phyloP scores from a whole-genome alignment of 2,329 filamentous ascomycete genomes.

The Cladobotryum mycophilum region DNA sequence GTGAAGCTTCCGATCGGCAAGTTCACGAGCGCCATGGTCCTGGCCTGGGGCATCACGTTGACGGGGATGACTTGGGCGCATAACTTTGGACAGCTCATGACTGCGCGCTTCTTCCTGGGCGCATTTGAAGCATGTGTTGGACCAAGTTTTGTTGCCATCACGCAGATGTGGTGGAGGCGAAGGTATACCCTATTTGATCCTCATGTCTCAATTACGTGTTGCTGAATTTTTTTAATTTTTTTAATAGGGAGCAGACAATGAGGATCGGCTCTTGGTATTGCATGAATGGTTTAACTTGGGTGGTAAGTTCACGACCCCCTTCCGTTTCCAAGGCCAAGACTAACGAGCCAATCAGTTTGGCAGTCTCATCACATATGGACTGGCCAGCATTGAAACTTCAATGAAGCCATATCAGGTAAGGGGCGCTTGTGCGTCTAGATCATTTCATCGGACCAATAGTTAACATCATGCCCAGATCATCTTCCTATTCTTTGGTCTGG shows the following conservation, averaged over 20 bases:
- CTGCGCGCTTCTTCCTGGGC: conserved; percentile 49
- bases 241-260: conserved; percentile 45
- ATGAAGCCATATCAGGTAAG: conserved; percentile 42
- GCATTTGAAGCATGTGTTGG: conserved; percentile 45
- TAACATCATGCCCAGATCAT: conserved; percentile 33
- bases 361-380: conserved; percentile 50
- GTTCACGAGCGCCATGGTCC: conserved; percentile 50
- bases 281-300: conserved; percentile 54
- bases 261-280: conserved; percentile 53
- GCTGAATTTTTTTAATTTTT: neutral
- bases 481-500: conserved; percentile 47
- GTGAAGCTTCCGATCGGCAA: conserved; percentile 57
- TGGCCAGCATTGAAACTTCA: conserved; percentile 48
- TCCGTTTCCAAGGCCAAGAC: neutral
- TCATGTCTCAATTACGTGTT: neutral
- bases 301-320: conserved; percentile 26
- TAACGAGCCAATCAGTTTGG: conserved; percentile 32
- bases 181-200: conserved; percentile 19
- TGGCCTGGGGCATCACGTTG: conserved; percentile 49
- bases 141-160: conserved; percentile 51
- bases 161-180: conserved; percentile 56
- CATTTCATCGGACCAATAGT: neutral
- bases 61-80: conserved; percentile 46
- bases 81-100: conserved; percentile 43
- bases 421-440: neutral